These are phyloP conservation scores for Cladochytrium tenue DNA, from an alignment of 371 early-diverging fungal genomes.

Conservation along the genomic window DNA sequence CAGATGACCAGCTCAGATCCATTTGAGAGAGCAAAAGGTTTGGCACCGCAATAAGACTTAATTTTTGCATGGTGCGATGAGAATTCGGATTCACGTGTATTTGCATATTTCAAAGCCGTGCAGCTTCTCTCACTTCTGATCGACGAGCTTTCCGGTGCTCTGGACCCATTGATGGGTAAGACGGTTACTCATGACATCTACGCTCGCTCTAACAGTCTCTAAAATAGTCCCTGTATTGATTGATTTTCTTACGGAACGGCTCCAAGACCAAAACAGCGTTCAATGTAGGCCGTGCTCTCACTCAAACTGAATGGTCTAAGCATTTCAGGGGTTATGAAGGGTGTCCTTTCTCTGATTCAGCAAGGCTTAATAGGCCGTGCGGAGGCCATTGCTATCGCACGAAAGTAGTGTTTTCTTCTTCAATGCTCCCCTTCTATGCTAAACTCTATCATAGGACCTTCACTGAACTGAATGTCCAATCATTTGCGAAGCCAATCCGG, in stretches of 20 bases:
- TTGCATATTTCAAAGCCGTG: conserved; percentile 8
- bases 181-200: not conserved
- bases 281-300: conserved; percentile 10
- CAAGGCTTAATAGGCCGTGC: conserved; percentile 22
- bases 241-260: conserved; percentile 43
- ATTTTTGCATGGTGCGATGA: no score
- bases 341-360: conserved; percentile 34
- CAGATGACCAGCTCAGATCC: conserved; percentile 81
- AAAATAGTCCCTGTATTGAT: conserved; percentile 36
- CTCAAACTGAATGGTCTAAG: not conserved
- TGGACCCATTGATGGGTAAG: not conserved
- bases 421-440: conserved; percentile 1
- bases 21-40: conserved; percentile 80
- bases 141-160: not conserved
- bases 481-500: conserved; percentile 60
- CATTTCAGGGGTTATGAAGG: conserved; percentile 27
- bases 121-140: conserved; percentile 4
- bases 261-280: conserved; percentile 49
- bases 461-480: conserved; percentile 61
- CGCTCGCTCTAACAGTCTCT: not conserved
- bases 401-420: conserved; percentile 11
- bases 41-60: not conserved
- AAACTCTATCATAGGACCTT: conserved; percentile 44
- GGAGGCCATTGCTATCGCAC: conserved; percentile 30
- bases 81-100: not conserved